A percentile compares a stretch with the other conserved stretches of the same genome.
Conservation (phyloP, 2,329 filamentous ascomycete genomes). For the Alternaria arbusti region DNA sequence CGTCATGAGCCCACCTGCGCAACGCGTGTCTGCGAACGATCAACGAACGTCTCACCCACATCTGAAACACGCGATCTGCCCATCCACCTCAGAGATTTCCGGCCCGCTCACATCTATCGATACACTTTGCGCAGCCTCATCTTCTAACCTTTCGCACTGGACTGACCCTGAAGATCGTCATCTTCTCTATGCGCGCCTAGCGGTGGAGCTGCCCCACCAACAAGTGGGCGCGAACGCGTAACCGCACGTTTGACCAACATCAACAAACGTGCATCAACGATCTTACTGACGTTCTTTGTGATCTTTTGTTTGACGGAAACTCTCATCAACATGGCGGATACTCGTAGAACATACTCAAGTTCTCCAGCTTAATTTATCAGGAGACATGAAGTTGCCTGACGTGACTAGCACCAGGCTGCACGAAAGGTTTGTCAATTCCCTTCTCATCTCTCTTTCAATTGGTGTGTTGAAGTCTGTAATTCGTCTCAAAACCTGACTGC, state of each 20-base stretch:
- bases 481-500: neutral
- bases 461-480: neutral
- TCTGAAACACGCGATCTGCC: conserved; percentile 12
- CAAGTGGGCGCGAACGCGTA: neutral
- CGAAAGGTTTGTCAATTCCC: neutral
- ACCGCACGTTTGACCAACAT: neutral
- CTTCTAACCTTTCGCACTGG: neutral
- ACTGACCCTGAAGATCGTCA: conserved; percentile 17
- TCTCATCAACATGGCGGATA: neutral
- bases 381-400: neutral
- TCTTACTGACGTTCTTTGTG: neutral
- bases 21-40: conserved; percentile 4
- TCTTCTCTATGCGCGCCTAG: conserved; percentile 2
- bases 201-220: neutral
- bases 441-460: neutral
- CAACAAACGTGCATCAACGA: neutral
- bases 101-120: neutral
- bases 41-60: conserved; percentile 8
- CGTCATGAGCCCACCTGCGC: neutral
- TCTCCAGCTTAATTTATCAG: neutral
- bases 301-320: neutral
- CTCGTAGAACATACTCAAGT: neutral
- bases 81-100: neutral
- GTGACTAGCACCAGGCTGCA: neutral
- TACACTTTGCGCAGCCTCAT: neutral